Evolutionary conservation across 2,329 filamentous ascomycete genomes (phyloP), one percentile per base, ranked within the genome.

Genomic region (Rugonectria rugulosa): DNA sequence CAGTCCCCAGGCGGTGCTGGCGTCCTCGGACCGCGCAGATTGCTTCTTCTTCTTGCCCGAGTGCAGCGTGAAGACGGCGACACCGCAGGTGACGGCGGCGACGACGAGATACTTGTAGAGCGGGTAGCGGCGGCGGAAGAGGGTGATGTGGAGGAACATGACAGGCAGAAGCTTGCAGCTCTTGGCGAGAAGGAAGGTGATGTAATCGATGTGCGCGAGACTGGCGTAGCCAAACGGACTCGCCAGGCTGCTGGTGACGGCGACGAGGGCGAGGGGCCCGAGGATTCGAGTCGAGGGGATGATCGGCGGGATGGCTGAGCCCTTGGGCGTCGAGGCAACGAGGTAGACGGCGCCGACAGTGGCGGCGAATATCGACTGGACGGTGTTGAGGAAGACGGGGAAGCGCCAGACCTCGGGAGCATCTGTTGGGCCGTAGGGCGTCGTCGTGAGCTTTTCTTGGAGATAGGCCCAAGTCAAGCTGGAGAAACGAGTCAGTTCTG

Each of bases 121-220:
- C 1, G 95, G 94, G 75, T 97, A 99, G 42, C 88, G 83, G 69
- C 89, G 90, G 57, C 89, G 88, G 80, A 97, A 99, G 41, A 99
- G 77, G 38, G 92, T 94, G 69, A 98, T 86, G 79, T 99, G 94
- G 34, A 99, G 83, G 69, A 95, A 88, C 95, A 99, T 98, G 70
- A 99, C 95, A 3, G 95, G 95, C n/a, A 99, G 87, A 17, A 99
- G 84, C 79, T 99, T 99, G 88, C 95, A 99, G 67, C 89, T 93
- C 78, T 99, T 98, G 66, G 95, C 94, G 36, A 99, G 89, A 65
- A 97, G 91, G 77, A 96, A 98, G 24, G 95, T 97, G 70, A 98
- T 91, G 77, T 98, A 98, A 83, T 98, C 95, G 75, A 98, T 92
- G 74, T 98, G 92, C 31, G 89, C 88, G 45, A 98, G 87, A 56